These are phyloP conservation scores for Juncus inflexus DNA, from an alignment of 176 grass and related monocot species.

Conservation along the genomic window DNA sequence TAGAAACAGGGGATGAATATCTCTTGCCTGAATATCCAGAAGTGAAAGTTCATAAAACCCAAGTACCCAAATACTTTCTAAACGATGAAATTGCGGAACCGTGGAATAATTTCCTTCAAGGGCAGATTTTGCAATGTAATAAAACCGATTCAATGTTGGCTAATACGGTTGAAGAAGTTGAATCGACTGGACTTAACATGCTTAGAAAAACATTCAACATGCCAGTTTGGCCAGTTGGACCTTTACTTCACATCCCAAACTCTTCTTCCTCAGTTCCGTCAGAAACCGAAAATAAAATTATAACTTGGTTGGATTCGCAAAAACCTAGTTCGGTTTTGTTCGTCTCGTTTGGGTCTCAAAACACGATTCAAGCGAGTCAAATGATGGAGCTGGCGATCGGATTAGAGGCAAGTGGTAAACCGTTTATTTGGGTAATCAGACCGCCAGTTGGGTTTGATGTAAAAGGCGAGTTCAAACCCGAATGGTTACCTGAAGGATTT, in stretches of 20 bases:
- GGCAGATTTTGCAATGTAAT: constrained; percentile 2
- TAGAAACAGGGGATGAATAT: constrained; percentile 11
- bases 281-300: constrained; percentile 1
- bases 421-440: constrained; percentile 36
- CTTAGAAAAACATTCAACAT: constrained; percentile 24
- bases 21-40: constrained; percentile 23
- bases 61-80: constrained; percentile 24
- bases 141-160: constrained; percentile 28
- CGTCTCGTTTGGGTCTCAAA: constrained; percentile 41
- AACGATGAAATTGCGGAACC: not conserved
- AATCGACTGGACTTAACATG: constrained; percentile 28
- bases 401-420: constrained; percentile 25
- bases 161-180: constrained; percentile 37
- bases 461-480: constrained; percentile 26
- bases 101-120: constrained; percentile 28
- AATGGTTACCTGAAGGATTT: constrained; percentile 40
- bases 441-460: constrained; percentile 31
- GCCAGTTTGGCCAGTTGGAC: constrained; percentile 34
- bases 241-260: constrained; percentile 20
- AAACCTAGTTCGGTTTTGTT: constrained; percentile 29
- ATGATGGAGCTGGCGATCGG: constrained; percentile 35
- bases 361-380: constrained; percentile 30
- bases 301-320: constrained; percentile 32
- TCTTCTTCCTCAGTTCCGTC: not conserved
- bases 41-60: constrained; percentile 27